A percentile compares a stretch with the other conserved stretches of the same genome.
Evolutionary conservation across 805 yeast species (phyloP).

Genomic region (Zygosaccharomyces rouxii): DNA sequence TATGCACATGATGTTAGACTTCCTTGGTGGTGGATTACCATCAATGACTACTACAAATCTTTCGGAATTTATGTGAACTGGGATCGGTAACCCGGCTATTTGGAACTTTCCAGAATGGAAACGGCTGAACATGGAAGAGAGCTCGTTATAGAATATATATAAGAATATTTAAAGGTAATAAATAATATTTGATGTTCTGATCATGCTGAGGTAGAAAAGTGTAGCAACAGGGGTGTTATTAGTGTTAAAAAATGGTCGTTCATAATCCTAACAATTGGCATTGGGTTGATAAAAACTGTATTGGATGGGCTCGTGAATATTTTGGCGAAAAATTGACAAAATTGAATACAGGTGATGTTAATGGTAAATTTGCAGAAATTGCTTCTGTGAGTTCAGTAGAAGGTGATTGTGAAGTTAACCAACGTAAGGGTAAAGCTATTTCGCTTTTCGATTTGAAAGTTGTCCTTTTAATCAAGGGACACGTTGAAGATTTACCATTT

Average conservation of each 20-base stretch:
- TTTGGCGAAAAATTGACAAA: conserved; percentile 60
- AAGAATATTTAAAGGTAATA: background rate
- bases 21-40: conserved; percentile 64
- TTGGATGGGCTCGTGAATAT: conserved; percentile 82
- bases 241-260: conserved; percentile 62
- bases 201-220: background rate
- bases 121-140: conserved; percentile 4
- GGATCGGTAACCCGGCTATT: background rate
- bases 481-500: conserved; percentile 39
- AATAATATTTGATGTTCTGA: background rate
- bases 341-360: conserved; percentile 33
- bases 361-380: conserved; percentile 30
- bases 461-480: conserved; percentile 55
- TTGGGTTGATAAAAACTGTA: conserved; percentile 98
- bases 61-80: conserved; percentile 24
- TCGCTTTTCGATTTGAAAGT: conserved; percentile 80
- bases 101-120: conserved; percentile 7
- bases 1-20: conserved; percentile 87
- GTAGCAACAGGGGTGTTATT: too few species aligned
- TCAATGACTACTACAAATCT: conserved; percentile 44
- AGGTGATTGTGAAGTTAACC: conserved; percentile 96
- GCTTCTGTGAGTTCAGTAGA: conserved; percentile 48
- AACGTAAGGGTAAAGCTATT: conserved; percentile 94
- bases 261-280: conserved; percentile 99
- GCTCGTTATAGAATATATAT: conserved; percentile 3